Evolutionary conservation across 2,329 filamentous ascomycete species (phyloP).

Genomic region (Sordariomycetes sp.): DNA sequence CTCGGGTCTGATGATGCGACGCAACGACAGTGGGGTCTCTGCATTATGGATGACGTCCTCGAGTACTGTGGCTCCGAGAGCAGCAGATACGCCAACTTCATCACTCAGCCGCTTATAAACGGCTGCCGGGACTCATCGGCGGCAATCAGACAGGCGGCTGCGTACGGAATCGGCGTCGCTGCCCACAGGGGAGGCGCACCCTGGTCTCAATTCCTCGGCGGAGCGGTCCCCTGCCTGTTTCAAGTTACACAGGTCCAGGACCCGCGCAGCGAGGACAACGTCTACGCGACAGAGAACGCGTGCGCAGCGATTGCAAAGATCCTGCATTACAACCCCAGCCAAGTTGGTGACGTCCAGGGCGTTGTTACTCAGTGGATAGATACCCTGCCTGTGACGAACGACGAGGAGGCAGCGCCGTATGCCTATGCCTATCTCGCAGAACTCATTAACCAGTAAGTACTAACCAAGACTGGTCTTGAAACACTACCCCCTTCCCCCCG

Average conservation of each 20-base stretch:
- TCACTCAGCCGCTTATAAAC: conserved; percentile 75
- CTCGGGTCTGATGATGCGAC: conserved; percentile 74
- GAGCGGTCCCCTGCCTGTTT: conserved; percentile 72
- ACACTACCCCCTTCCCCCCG: neutral
- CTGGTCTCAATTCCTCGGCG: conserved; percentile 81
- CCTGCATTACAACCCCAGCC: conserved; percentile 73
- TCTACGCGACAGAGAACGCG: conserved; percentile 95
- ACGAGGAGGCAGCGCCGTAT: conserved; percentile 94
- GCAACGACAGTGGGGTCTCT: conserved; percentile 96
- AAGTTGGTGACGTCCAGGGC: conserved; percentile 65
- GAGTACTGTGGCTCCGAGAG: conserved; percentile 91
- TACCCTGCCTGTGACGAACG: conserved; percentile 83
- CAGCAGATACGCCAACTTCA: conserved; percentile 75
- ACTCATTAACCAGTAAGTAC: conserved; percentile 84
- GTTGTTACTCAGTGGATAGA: conserved; percentile 80
- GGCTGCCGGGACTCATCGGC: conserved; percentile 80
- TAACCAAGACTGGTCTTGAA: neutral
- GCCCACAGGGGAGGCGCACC: conserved; percentile 81
- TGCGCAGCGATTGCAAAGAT: conserved; percentile 97
- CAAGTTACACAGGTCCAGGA: conserved; percentile 72
- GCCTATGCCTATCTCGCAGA: conserved; percentile 88
- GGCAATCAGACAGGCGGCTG: conserved; percentile 88
- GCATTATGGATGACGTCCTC: conserved; percentile 95
- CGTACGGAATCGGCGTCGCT: conserved; percentile 91
- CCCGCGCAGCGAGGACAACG: conserved; percentile 80